Evolutionary conservation across 2,329 filamentous ascomycete species (phyloP).

Genomic region (Chrysosporium queenslandicum): DNA sequence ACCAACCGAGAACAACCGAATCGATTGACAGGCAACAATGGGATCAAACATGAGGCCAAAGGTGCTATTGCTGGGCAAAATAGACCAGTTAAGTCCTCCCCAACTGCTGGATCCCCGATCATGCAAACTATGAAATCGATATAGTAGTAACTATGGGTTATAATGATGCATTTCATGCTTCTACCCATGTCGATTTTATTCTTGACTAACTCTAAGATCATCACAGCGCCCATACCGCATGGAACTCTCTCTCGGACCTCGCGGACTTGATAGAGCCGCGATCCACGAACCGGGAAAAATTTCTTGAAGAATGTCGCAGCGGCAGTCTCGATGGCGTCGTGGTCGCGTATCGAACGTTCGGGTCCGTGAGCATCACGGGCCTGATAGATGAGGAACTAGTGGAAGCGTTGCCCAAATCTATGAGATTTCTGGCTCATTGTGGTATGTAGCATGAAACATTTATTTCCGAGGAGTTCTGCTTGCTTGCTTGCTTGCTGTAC

Average conservation of each 20-base stretch:
- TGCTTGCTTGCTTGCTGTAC: too few species aligned
- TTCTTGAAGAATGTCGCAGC: conserved; percentile 56
- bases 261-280: conserved; percentile 56
- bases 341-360: conserved; percentile 62
- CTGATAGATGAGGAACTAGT: conserved; percentile 62
- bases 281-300: conserved; percentile 53
- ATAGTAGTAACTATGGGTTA: too few species aligned
- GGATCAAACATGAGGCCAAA: conserved; percentile 40
- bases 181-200: conserved; percentile 7
- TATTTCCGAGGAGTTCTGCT: too few species aligned
- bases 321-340: conserved; percentile 57
- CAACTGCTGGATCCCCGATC: not conserved
- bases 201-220: conserved; percentile 2
- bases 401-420: conserved; percentile 34
- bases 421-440: conserved; percentile 33
- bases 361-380: conserved; percentile 55
- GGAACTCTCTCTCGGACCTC: conserved; percentile 31
- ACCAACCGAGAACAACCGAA: too few species aligned
- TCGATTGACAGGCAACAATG: conserved; percentile 8
- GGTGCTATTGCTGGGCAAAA: conserved; percentile 52
- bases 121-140: too few species aligned
- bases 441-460: conserved; percentile 22
- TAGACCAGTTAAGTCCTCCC: conserved; percentile 49
- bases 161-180: too few species aligned
- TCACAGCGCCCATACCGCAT: conserved; percentile 16